Evolutionary conservation across 441 rosid genomes (phyloP).

Genomic region (Brassica hybrid): DNA sequence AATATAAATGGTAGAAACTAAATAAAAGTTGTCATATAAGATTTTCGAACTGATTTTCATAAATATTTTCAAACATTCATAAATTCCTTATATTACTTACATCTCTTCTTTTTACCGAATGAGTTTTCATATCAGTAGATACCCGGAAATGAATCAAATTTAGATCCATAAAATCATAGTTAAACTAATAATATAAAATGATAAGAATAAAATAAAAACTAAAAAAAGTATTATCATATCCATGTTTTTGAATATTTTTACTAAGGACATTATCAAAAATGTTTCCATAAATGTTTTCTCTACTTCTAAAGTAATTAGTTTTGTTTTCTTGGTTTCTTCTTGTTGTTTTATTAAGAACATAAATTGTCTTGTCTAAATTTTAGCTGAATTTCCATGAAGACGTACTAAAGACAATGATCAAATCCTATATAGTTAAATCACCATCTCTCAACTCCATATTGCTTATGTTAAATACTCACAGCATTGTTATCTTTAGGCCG

Average conservation of each 20-base stretch:
- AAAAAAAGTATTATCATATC: not conserved
- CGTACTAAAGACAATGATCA: not conserved
- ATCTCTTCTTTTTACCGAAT: too few relatives aligned
- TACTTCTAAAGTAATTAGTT: not conserved
- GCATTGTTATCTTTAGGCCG: conserved; percentile 52
- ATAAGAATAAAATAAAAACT: not conserved
- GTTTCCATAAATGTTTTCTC: not conserved
- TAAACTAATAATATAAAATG: too few relatives aligned
- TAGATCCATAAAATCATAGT: not conserved
- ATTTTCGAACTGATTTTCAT: not conserved
- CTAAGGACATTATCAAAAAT: not conserved
- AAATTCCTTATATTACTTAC: too few relatives aligned
- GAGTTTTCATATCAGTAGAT: too few relatives aligned
- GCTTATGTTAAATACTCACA: not conserved
- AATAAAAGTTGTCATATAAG: not conserved
- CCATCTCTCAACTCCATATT: not conserved
- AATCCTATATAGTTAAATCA: not conserved
- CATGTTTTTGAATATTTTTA: not conserved
- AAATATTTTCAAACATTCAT: not conserved
- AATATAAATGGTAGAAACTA: too few relatives aligned
- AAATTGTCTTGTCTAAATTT: not conserved
- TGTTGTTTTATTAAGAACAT: too few relatives aligned
- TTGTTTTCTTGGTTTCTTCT: not conserved
- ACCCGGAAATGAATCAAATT: not conserved
- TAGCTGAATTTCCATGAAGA: not conserved